phyloP scores from a whole-genome alignment of 345 rosid species.

The Camelina laxa region DNA sequence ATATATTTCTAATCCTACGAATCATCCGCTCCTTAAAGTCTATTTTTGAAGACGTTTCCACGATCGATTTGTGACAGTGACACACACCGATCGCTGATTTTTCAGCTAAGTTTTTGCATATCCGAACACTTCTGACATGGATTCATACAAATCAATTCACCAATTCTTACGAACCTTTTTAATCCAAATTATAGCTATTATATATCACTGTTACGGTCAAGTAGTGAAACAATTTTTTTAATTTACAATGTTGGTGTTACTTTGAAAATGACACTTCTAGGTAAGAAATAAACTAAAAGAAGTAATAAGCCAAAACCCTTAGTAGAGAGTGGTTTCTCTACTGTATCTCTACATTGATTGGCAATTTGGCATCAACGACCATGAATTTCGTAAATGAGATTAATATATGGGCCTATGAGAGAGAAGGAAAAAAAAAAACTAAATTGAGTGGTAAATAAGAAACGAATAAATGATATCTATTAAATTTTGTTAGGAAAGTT shows the following conservation, averaged over 20 bases:
- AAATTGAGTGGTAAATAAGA: conserved; percentile 20
- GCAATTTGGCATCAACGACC: conserved; percentile 14
- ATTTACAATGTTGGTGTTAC: not conserved
- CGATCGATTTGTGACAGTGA: not conserved
- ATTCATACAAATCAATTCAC: not conserved
- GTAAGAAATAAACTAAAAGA: not conserved
- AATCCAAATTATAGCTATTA: not conserved
- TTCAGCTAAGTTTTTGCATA: not conserved
- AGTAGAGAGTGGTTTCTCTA: conserved; percentile 5
- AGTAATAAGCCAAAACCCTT: conserved; percentile 4
- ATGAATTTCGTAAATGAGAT: conserved; percentile 18
- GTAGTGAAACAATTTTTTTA: not conserved
- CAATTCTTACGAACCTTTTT: not conserved
- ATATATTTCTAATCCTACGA: not conserved
- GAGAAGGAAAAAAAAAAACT: not conserved
- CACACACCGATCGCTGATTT: not conserved
- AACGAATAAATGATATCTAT: conserved; percentile 16
- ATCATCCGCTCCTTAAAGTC: conserved; percentile 8
- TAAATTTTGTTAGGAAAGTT: conserved; percentile 42
- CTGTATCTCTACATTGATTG: not conserved
- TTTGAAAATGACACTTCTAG: not conserved
- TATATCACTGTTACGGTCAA: not conserved
- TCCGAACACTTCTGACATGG: not conserved
- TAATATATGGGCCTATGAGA: conserved; percentile 21
- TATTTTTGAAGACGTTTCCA: not conserved